A percentile compares a stretch with the other conserved stretches of the same genome.
These are phyloP conservation scores for Yamadazyma sp. DNA, from an alignment of 1,139 yeast species.

Conservation along the genomic window DNA sequence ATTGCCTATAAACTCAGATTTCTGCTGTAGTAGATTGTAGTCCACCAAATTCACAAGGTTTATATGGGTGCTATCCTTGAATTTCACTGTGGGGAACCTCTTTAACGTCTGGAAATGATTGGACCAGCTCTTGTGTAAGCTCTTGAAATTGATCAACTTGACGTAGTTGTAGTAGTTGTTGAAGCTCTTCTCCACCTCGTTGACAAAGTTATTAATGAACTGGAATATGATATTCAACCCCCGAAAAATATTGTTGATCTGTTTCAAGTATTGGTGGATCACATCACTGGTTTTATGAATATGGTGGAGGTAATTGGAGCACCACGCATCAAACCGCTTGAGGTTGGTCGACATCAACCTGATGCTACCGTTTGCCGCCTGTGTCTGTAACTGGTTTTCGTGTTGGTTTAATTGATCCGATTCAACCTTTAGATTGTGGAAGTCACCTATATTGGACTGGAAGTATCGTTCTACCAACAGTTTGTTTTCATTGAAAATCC, in stretches of 20 bases:
- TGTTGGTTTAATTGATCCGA: slow-evolving; percentile 7
- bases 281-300: slow-evolving; percentile 20
- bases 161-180: slow-evolving; percentile 50
- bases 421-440: slow-evolving; percentile 11
- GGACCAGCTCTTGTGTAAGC: slow-evolving; percentile 52
- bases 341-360: slow-evolving; percentile 24
- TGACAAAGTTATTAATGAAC: slow-evolving; percentile 53
- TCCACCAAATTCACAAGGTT: slow-evolving; percentile 27
- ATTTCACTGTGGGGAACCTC: slow-evolving; percentile 29
- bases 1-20: slow-evolving; percentile 24
- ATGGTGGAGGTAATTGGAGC: slow-evolving; percentile 24
- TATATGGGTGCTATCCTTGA: slow-evolving; percentile 17
- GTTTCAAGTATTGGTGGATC: slow-evolving; percentile 21
- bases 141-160: slow-evolving; percentile 44
- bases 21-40: slow-evolving; percentile 21
- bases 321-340: slow-evolving; percentile 29
- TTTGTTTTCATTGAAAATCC: slow-evolving; percentile 37
- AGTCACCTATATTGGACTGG: slow-evolving; percentile 15
- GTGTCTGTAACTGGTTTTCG: background rate
- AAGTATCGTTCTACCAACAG: slow-evolving; percentile 14
- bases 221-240: slow-evolving; percentile 58
- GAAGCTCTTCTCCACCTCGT: slow-evolving; percentile 53
- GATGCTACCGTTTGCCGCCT: slow-evolving; percentile 7
- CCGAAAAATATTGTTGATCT: slow-evolving; percentile 45
- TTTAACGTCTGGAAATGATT: slow-evolving; percentile 39